These are phyloP conservation scores for Ophioceras dolichostomum DNA, from an alignment of 2,329 filamentous ascomycete species.

Conservation along the genomic window DNA sequence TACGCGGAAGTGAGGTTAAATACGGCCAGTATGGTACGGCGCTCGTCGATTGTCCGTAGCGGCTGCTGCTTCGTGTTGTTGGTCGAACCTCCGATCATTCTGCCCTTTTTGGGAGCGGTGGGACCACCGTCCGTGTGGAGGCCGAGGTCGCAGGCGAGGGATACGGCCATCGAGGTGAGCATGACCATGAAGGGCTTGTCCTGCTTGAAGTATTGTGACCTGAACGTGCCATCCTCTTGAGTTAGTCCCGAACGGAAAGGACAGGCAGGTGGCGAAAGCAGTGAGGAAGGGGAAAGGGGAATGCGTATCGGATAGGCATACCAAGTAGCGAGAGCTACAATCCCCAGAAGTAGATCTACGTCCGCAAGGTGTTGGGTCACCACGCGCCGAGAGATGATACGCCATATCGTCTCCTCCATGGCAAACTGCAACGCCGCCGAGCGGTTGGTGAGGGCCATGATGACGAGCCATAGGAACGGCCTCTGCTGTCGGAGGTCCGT, in stretches of 20 bases:
- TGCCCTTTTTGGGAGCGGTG: too few species aligned
- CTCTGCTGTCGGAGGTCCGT: conserved; percentile 6
- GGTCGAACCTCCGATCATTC: too few species aligned
- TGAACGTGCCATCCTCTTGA: background rate
- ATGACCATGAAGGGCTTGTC: conserved; percentile 14
- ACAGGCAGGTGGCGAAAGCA: background rate
- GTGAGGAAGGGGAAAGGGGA: background rate
- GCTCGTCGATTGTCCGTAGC: conserved; percentile 6
- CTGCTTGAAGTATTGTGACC: conserved; percentile 15
- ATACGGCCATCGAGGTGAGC: conserved; percentile 12
- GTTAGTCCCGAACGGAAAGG: background rate
- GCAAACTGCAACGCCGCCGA: conserved; percentile 4
- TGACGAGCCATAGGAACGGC: conserved; percentile 11
- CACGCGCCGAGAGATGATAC: conserved; percentile 4
- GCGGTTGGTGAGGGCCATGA: conserved; percentile 7
- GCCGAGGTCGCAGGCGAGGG: conserved; percentile 12
- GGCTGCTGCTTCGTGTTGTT: too few species aligned
- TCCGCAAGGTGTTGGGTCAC: conserved; percentile 4
- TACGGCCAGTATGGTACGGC: conserved; percentile 5
- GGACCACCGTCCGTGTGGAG: conserved; percentile 12
- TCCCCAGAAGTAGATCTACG: conserved; percentile 5
- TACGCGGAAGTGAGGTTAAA: conserved; percentile 13
- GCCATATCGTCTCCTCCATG: conserved; percentile 7
- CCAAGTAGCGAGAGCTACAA: conserved; percentile 7
- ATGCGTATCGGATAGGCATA: background rate